Base-by-base conservation (phyloP, 305 asterid genomes). In the Fraxinus platypoda region DNA sequence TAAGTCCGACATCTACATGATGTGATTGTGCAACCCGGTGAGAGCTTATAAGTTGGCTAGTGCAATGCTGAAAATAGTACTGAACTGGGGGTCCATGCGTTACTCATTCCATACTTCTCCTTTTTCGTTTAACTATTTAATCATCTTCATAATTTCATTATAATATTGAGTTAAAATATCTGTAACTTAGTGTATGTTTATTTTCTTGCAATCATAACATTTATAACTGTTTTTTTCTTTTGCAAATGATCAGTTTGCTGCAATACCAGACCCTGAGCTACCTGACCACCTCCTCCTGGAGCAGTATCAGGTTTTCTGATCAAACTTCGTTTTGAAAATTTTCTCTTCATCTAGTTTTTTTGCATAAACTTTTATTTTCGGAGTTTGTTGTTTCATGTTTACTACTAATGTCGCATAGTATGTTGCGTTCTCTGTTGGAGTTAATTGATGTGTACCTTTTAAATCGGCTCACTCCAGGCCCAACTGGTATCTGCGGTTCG, bases 401-500 rank as follows among this genome's bases (percentile, higher is more conserved):
- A 28, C 33, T 75, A 41, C 38, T 37, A 49, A 85, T 83, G 85
- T 79, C 83, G 54, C 66, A 41, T 84, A 73, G 74, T 49, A 49
- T 49, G 59, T 49, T 49, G 59, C 19, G 57, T 82, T 70, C 13
- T 80, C 74, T 73, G 80, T 75, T 78, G 76, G 31, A 78, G 78
- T 81, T 25, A 79, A 74, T 82, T 83, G 68, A 66, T 74, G 9
- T 74, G 37, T 41, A 70, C 57, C 62, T 64, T 83, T 30, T 62
- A 64, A 83, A 73, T 76, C 52, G 82, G 79, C 81, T 80, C 79
- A 64, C 80, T 78, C 81, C 91, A 97, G 99, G 99, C 99, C 78
- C 99, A 97, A 85, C 85, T 97, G 82, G 93, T 95, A 37, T 97
- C 98, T 1, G 99, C 99, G 72, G 96, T 95, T 85, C 96, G 99